Percentiles rank a stretch among this genome's conserved stretches.
phyloP scores from a whole-genome alignment of 2,329 filamentous ascomycete genomes.

The Colletotrichum sojae region DNA sequence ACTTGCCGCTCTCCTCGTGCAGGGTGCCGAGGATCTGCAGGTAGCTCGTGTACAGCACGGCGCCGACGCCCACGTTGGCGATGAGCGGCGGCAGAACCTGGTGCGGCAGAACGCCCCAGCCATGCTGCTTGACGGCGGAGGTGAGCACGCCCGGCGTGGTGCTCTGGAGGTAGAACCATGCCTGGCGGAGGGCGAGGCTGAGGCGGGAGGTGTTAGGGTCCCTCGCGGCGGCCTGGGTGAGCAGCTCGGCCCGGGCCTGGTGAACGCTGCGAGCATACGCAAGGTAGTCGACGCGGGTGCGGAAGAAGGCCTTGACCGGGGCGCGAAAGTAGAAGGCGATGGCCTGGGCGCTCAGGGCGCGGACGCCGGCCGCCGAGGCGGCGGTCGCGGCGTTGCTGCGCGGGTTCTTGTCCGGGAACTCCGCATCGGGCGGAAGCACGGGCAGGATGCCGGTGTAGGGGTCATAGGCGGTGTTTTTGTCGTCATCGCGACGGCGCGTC shows the following conservation, averaged over 20 bases:
- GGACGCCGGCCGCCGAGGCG: constrained; percentile 87
- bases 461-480: constrained; percentile 23
- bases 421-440: constrained; percentile 57
- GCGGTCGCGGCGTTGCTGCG: constrained; percentile 74
- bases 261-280: constrained; percentile 70
- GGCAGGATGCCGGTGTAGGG: constrained; percentile 59
- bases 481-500: constrained; percentile 41
- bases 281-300: constrained; percentile 88
- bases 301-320: constrained; percentile 93
- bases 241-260: constrained; percentile 57
- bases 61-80: constrained; percentile 81
- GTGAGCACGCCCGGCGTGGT: constrained; percentile 80
- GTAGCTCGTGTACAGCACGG: constrained; percentile 82
- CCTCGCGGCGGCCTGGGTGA: constrained; percentile 53
- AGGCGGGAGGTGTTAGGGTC: constrained; percentile 51
- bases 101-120: constrained; percentile 81
- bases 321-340: constrained; percentile 94
- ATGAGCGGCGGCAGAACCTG: constrained; percentile 83
- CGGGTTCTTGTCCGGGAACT: constrained; percentile 61
- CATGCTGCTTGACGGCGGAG: constrained; percentile 77
- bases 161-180: constrained; percentile 68
- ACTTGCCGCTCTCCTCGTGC: constrained; percentile 73
- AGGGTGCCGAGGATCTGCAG: constrained; percentile 77
- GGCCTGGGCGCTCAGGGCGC: constrained; percentile 85
- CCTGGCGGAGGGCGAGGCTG: constrained; percentile 52